Conservation (phyloP, 78 protist species). For the Dictyostelium firmibasis region DNA sequence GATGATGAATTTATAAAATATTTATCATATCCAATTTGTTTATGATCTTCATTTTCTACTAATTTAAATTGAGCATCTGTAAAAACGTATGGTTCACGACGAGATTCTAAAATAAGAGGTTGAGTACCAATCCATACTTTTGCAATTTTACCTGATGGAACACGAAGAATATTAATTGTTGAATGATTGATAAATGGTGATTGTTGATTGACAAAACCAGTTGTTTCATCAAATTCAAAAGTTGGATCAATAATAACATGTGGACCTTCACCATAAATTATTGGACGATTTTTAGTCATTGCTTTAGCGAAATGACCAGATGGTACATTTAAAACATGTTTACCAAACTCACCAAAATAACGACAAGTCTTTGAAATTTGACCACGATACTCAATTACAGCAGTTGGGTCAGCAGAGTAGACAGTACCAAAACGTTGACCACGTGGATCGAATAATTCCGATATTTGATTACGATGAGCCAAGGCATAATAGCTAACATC, state of each 20-base stretch:
- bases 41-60: not conserved
- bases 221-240: not conserved
- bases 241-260: conserved; percentile 67
- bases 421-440: conserved; percentile 40
- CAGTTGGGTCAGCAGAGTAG: conserved; percentile 27
- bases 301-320: conserved; percentile 51
- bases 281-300: conserved; percentile 32
- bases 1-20: conserved; percentile 21
- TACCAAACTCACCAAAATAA: conserved; percentile 19
- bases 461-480: conserved; percentile 16
- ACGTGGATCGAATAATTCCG: conserved; percentile 39
- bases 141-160: conserved; percentile 58
- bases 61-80: conserved; percentile 40
- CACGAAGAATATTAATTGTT: conserved; percentile 17
- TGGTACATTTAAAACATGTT: conserved; percentile 51
- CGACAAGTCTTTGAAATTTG: conserved; percentile 2
- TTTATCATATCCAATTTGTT: too few species aligned
- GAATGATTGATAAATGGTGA: conserved; percentile 33
- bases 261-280: conserved; percentile 73
- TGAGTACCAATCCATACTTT: conserved; percentile 70
- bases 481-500: not conserved
- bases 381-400: conserved; percentile 10
- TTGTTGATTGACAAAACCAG: conserved; percentile 11
- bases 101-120: conserved; percentile 39
- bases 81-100: conserved; percentile 52